These are phyloP conservation scores for Pseudogymnoascus sp. DNA, from an alignment of 2,329 filamentous ascomycete species.

Conservation along the genomic window DNA sequence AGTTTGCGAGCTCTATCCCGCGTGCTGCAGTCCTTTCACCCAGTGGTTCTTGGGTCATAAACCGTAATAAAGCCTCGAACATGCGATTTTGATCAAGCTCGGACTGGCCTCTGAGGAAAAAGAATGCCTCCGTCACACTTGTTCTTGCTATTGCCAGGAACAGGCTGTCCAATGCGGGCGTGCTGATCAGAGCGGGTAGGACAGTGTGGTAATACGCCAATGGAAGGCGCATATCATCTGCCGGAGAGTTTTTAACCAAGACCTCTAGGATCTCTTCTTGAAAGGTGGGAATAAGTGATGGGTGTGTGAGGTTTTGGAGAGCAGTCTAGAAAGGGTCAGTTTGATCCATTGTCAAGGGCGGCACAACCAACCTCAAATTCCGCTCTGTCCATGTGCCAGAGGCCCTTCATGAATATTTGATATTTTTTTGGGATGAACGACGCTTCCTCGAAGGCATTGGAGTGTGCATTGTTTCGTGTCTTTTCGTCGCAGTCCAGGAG, in stretches of 20 bases:
- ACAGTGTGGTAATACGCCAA: conserved; percentile 74
- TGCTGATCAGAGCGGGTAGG: conserved; percentile 61
- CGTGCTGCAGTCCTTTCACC: conserved; percentile 42
- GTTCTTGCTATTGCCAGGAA: conserved; percentile 62
- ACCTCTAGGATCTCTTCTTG: conserved; percentile 71
- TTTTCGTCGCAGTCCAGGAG: conserved; percentile 63
- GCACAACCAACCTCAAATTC: conserved; percentile 51
- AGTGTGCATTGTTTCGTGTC: conserved; percentile 40
- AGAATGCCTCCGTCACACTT: conserved; percentile 65
- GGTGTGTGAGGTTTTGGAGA: conserved; percentile 70
- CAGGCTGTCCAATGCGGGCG: conserved; percentile 56
- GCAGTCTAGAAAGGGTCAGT: conserved; percentile 44
- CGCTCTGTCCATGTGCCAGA: conserved; percentile 71
- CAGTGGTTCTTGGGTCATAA: conserved; percentile 42
- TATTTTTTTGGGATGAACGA: conserved; percentile 69
- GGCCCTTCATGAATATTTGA: conserved; percentile 70
- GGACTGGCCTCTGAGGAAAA: conserved; percentile 61
- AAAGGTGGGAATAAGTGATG: conserved; percentile 72
- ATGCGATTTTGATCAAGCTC: conserved; percentile 54
- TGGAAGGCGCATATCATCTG: conserved; percentile 56
- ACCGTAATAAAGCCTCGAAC: conserved; percentile 58
- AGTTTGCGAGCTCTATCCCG: conserved; percentile 61
- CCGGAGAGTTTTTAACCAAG: conserved; percentile 54
- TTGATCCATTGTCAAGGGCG: conserved; percentile 9
- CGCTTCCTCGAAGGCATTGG: conserved; percentile 51